Conservation (phyloP, 768 basidiomycete species). For the Naganishia vishniacii region DNA sequence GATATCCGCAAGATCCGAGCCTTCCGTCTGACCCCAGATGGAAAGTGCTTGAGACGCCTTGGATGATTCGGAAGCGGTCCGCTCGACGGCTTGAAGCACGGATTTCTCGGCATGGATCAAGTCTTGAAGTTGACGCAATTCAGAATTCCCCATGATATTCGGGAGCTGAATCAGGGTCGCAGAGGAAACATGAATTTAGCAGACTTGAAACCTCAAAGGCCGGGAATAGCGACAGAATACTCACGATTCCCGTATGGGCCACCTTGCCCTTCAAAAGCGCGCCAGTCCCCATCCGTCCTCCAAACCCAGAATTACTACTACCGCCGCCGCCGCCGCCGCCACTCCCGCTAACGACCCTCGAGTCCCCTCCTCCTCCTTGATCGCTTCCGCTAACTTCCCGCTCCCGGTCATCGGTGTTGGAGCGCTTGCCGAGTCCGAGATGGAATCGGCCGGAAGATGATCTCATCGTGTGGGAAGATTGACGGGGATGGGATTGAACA, state of each 20-base stretch:
- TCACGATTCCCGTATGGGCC: constrained; percentile 28
- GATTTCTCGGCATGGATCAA: constrained; percentile 83
- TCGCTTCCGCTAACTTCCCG: constrained; percentile 8
- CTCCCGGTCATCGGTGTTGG: constrained; percentile 18
- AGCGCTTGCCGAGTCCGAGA: constrained; percentile 16
- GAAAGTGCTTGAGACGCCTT: constrained; percentile 43
- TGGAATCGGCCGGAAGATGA: constrained; percentile 28
- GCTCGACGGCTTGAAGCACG: constrained; percentile 53
- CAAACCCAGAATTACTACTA: constrained; percentile 11
- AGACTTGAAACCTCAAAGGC: no score
- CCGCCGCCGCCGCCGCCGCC: neutral
- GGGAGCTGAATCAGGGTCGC: constrained; percentile 15
- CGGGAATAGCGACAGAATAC: no score
- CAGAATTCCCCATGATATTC: constrained; percentile 25
- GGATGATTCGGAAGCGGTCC: constrained; percentile 34
- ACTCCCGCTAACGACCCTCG: constrained; percentile 12
- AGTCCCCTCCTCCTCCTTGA: neutral
- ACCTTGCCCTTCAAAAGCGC: constrained; percentile 27
- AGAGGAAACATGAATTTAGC: no score
- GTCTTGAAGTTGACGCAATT: constrained; percentile 29
- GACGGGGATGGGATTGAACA: no score
- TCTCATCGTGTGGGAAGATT: constrained; percentile 29
- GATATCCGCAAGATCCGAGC: constrained; percentile 56
- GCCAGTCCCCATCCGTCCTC: constrained; percentile 14
- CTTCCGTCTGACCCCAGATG: constrained; percentile 48